Base-by-base conservation (phyloP, 139 green algal genomes). In the Chlorella sorokiniana region DNA sequence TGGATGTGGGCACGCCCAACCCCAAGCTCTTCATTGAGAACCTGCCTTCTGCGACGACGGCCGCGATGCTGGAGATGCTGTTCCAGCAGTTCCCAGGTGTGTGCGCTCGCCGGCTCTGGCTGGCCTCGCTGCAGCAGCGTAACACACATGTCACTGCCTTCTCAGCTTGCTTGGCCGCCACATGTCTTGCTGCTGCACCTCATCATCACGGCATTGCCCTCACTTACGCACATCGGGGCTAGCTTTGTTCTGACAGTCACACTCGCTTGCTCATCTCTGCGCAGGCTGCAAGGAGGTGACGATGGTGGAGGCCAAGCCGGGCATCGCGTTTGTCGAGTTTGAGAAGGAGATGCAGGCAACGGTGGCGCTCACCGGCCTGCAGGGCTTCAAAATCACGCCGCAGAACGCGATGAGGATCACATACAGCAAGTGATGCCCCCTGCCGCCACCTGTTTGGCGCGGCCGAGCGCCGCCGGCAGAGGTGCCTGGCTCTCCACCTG, bases 271-370 rank as follows among this genome's bases (percentile, higher is more conserved):
- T 18, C 20, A 8, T 11, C 9, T 33, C 18, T 35, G 42, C 45
- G 35, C 74, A 83, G 96, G 96, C 29, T 99, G 96, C 88, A 88
- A 90, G 82, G 94, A 99, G 84, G 93, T 95, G 62, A 54, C 90
- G 18, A 95, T 98, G 94, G 92, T 99, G 62, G 92, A 96, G 35
- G 91, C 89, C 37, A 92, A 92, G 44, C 96, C 96, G 0, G 96
- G 96, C 73, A 99, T 99, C 73, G 94, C 95, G 0, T 99, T 99
- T 85, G 92, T 99, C 11, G 96, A 99, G 84, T 98, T 93, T 73
- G 91, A 94, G 37, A 93, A 91, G 73, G 96, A 84, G 51, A 62
- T 76, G 51, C 84, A 88, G 79, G 87, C 89, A 16, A 91, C 76
- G 4, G 89, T 94, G 51, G 96, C 95, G 6, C 80, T 98, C 84